Evolutionary conservation across 306 rosid species (phyloP), one percentile per base, ranked within the genome.

Genomic region (Datisca glomerata): DNA sequence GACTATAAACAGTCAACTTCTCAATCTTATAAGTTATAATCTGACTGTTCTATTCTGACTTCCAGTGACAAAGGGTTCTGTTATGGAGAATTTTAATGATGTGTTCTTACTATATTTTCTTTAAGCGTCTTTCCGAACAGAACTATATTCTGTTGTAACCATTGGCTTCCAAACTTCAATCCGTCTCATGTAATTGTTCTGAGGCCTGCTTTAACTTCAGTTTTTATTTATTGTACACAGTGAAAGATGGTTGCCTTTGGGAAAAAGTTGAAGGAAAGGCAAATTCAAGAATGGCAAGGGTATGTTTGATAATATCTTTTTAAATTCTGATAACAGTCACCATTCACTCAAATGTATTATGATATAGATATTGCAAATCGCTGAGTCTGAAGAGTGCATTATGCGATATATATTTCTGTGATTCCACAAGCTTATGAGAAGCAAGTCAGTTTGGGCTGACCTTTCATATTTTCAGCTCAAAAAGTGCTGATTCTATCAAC

Each of bases 221-320:
- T 31, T 57, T 39, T 44, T 55, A 20, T 66, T 70, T 4, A 8
- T 43, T 61, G 52, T 13, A 12, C 24, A 56, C 56, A 80, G 78
- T 47, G 47, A 67, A 44, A 78, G 60, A 91, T 91, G 99, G 99
- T 91, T 71, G 85, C 85, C 57, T 91, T 91, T 28, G 99, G 99
- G 73, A 91, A 91, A 56, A 85, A 80, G 87, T 71, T 91, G 56
- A 91, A 91, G 79, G 87, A 78, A 39, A 68, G 99, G 47, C 96
- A 73, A 53, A 63, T 78, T 37, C 60, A 61, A 71, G 99, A 85
- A 85, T 91, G 99, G 99, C 73, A 61, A 62, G 82, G 87, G 99
- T 91, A 78, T 46, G 82, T 40, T 41, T 57, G 21, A 18, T 42
- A 21, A 2, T 40, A 27, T 21, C 5, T 44, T 16, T 34, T 41